Evolutionary conservation across 805 yeast genomes (phyloP), one percentile per base, ranked within the genome.

Genomic region (Ogataea degrootiae): DNA sequence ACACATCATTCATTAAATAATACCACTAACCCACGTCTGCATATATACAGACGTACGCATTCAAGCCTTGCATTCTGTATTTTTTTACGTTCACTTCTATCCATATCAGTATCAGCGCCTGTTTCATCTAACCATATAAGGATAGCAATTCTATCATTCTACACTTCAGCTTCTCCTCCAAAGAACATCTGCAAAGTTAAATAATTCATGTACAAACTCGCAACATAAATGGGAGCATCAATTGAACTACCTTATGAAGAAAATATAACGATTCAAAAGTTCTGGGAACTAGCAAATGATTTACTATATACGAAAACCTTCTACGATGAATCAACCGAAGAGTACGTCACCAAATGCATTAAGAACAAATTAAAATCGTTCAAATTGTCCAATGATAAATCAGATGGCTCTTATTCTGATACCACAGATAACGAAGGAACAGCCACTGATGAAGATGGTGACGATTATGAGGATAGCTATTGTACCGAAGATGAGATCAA

Each of bases 211-310:
- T 31, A 7, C 17, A 31, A 9, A 19, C 39, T 29, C 15, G 41
- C 29, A 23, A 16, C 34, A 31, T 23, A 37, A 41, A 41, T 43
- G 46, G 23, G 47, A 6, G 40, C 45, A 15, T 40, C 47, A 17
- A 42, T 57, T 5, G 57, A 59, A 26, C 43, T 59, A 8, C 54
- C 58, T 2, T 56, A 47, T 22, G 61, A 60, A 34, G 63, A 59
- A 15, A 44, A 51, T 22, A 58, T 62, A 22, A 51, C 67, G 11
- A 21, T 51, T 23, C 57, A 61, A 9, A 49, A 57, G 53, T 67
- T 68, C 44, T 67, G 71, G 72, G 53, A 57, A 22, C 43, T 57
- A 22, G 65, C 66, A 2, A 58, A 60, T 26, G 67, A 62, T 35
- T 50, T 67, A 17, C 45, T 68, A 9, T 58, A 57, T 39, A 58